A percentile compares a stretch with the other conserved stretches of the same genome.
Conservation (phyloP, 371 early-diverging fungal species). For the Lichtheimia ramosa region DNA sequence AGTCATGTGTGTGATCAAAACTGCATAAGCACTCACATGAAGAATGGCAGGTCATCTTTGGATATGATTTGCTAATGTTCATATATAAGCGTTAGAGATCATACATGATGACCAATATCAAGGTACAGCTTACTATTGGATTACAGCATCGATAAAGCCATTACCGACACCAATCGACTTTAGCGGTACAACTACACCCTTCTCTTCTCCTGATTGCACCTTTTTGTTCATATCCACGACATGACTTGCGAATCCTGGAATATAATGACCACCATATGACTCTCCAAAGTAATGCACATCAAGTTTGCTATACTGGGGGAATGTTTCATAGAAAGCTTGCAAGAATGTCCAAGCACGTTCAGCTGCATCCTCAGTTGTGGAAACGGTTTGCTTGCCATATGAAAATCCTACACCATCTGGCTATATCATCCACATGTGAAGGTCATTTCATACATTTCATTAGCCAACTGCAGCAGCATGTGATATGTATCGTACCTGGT, state of each 20-base stretch:
- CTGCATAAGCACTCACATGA: too few relatives aligned
- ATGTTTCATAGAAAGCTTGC: constrained; percentile 70
- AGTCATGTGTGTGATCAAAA: too few relatives aligned
- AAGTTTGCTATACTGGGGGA: constrained; percentile 42
- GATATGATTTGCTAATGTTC: too few relatives aligned
- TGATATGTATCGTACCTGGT: constrained; percentile 48
- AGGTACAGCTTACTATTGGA: constrained; percentile 21
- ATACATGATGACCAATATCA: too few relatives aligned
- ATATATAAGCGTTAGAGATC: too few relatives aligned
- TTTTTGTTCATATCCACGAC: constrained; percentile 22
- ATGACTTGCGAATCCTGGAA: constrained; percentile 64
- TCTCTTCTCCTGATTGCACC: background rate
- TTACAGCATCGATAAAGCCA: constrained; percentile 25
- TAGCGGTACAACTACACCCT: constrained; percentile 7
- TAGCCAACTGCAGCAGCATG: too few relatives aligned
- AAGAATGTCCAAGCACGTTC: constrained; percentile 55
- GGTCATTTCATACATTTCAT: background rate
- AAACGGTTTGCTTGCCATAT: constrained; percentile 57
- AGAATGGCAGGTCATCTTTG: too few relatives aligned
- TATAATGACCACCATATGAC: constrained; percentile 74
- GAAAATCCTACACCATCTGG: constrained; percentile 79
- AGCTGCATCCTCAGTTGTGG: constrained; percentile 48
- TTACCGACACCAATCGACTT: constrained; percentile 31
- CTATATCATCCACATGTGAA: constrained; percentile 17
- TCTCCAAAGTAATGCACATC: constrained; percentile 65